A percentile compares a stretch with the other conserved stretches of the same genome.
Evolutionary conservation across 177 flowering plant genomes (phyloP).

Genomic region (Vitis hybrid): DNA sequence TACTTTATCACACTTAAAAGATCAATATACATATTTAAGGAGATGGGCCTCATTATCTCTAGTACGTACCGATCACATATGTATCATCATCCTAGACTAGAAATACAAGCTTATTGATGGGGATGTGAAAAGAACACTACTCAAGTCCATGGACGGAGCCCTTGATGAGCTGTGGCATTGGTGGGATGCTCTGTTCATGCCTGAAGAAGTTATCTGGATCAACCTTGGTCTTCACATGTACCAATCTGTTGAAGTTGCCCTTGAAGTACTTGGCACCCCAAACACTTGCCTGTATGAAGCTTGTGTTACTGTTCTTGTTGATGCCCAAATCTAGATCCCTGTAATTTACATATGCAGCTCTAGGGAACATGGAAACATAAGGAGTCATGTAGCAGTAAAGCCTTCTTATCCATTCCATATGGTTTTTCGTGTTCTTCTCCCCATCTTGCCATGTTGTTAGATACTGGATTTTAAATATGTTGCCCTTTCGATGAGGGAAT

Average conservation of each 20-base stretch:
- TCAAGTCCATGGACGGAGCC: too few relatives aligned
- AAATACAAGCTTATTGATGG: background rate
- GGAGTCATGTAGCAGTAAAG: constrained; percentile 25
- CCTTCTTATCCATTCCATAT: constrained; percentile 10
- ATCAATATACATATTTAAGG: too few relatives aligned
- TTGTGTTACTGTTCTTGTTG: background rate
- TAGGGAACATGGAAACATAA: constrained; percentile 22
- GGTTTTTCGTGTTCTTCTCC: background rate
- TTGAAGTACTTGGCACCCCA: constrained; percentile 22
- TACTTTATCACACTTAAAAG: too few relatives aligned
- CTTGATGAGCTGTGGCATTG: background rate
- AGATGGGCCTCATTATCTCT: too few relatives aligned
- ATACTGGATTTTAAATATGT: constrained; percentile 25
- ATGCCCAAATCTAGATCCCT: constrained; percentile 31
- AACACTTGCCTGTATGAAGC: constrained; percentile 1
- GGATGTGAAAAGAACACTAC: background rate
- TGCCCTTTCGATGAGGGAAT: constrained; percentile 37
- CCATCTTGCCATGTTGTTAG: constrained; percentile 12
- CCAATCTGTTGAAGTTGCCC: constrained; percentile 24
- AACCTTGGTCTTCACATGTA: constrained; percentile 20
- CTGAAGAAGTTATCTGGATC: constrained; percentile 30
- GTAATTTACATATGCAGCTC: constrained; percentile 29
- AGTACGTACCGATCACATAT: too few relatives aligned
- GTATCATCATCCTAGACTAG: too few relatives aligned
- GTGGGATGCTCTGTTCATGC: constrained; percentile 35